A percentile compares a stretch with the other conserved stretches of the same genome.
Conservation (phyloP, 1,284 basidiomycete species). For the Gomphus sp. region DNA sequence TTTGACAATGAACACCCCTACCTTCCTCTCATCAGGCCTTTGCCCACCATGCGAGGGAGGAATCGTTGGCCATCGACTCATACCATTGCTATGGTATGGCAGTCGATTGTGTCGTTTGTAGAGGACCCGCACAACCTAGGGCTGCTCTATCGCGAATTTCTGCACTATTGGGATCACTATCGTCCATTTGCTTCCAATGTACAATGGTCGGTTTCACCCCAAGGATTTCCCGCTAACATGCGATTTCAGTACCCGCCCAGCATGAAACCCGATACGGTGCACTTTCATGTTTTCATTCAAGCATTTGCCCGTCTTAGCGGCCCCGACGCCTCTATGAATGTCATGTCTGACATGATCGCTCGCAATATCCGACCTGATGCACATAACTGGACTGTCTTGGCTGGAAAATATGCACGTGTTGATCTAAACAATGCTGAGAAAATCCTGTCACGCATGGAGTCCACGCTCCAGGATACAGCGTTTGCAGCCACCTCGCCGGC, state of each 20-base stretch:
- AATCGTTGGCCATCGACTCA: conserved; percentile 8
- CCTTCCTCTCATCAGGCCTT: neutral
- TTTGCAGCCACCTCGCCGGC: neutral
- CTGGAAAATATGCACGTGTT: conserved; percentile 3
- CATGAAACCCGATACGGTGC: conserved; percentile 6
- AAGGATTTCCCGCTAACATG: neutral
- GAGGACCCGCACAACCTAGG: neutral
- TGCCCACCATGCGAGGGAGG: neutral
- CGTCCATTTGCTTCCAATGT: neutral
- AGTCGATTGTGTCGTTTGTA: neutral
- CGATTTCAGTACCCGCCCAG: conserved; percentile 8
- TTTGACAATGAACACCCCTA: conserved; percentile 1
- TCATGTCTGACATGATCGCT: conserved; percentile 6
- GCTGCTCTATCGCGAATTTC: neutral
- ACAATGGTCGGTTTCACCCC: neutral
- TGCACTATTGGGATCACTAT: conserved; percentile 1
- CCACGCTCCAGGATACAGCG: neutral
- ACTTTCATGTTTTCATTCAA: conserved; percentile 6
- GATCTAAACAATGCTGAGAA: neutral
- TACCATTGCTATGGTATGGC: conserved; percentile 6
- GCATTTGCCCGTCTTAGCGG: neutral
- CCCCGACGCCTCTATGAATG: neutral
- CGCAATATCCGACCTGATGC: conserved; percentile 7
- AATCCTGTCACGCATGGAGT: conserved; percentile 7
- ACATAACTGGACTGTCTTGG: conserved; percentile 9